These are phyloP conservation scores for Wickerhamomyces bovis DNA, from an alignment of 805 yeast species.

Conservation along the genomic window DNA sequence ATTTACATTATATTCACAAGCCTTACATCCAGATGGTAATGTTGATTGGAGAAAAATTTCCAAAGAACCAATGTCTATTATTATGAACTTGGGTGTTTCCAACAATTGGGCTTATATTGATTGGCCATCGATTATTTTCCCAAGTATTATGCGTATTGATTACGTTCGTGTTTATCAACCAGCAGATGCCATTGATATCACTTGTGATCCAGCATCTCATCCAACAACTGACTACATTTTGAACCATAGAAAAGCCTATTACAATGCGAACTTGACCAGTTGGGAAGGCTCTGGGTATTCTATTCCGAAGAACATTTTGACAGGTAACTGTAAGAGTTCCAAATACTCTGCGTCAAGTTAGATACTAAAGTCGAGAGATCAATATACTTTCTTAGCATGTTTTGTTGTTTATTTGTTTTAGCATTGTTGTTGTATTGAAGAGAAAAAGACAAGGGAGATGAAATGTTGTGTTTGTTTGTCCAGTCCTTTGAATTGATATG, in stretches of 20 bases:
- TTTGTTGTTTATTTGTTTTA: background rate
- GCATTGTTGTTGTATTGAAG: background rate
- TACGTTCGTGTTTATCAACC: slow-evolving; percentile 48
- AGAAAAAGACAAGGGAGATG: no score
- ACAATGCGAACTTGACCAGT: slow-evolving; percentile 36
- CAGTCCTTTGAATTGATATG: background rate
- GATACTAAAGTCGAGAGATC: background rate
- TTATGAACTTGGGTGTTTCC: slow-evolving; percentile 44
- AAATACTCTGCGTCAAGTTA: slow-evolving; percentile 1
- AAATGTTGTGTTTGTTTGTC: no score
- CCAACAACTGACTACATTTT: slow-evolving; percentile 43
- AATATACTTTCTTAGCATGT: background rate
- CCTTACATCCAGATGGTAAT: slow-evolving; percentile 45
- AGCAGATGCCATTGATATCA: slow-evolving; percentile 29
- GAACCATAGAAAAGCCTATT: slow-evolving; percentile 35
- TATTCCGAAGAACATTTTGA: slow-evolving; percentile 34
- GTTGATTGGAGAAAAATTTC: slow-evolving; percentile 42
- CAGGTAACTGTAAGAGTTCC: slow-evolving; percentile 15
- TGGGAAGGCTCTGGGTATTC: slow-evolving; percentile 41
- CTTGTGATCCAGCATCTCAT: slow-evolving; percentile 43
- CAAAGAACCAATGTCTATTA: slow-evolving; percentile 45
- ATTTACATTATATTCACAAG: slow-evolving; percentile 35
- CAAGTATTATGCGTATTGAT: slow-evolving; percentile 37
- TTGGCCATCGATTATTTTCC: slow-evolving; percentile 40
- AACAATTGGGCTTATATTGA: slow-evolving; percentile 46